Evolutionary conservation across 1,284 basidiomycete genomes (phyloP), one percentile per base, ranked within the genome.

Genomic region (Trametes polyzona): DNA sequence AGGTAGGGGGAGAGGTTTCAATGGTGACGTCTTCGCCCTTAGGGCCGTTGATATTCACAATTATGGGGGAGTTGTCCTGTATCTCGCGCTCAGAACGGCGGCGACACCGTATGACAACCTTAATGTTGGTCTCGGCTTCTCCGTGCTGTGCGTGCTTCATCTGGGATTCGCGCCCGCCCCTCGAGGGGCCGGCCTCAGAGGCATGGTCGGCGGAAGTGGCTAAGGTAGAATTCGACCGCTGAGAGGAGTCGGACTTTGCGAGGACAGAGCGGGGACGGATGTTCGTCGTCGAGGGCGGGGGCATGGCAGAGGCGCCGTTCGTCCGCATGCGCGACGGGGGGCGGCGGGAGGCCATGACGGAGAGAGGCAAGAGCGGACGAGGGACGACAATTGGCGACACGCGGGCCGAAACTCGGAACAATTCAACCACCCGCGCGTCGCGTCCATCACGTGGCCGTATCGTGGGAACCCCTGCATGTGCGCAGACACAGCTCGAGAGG

Each of bases 91-190:
- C 91, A 0, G 93, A 95, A 41, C 84, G 82, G 59, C 83, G 84
- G 69, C 95, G 82, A 71, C 92, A 96, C 23, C 95, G 84, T 43
- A 97, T 85, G 11, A 95, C 92, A n/a, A 98, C 95, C 70, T 93
- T 87, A 21, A 98, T 97, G 67, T 95, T 92, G 1, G 82, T 83
- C 67, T 88, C 89, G 2, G 74, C 61, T 21, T 81, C 82, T 29
- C 81, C 81, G 7, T 75, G 69, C 14, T 39, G 61, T 51, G 52
- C n/a, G 16, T 30, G 23, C 26, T 40, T 58, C 40, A 47, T 47
- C 23, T 59, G 58, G 0, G 55, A 55, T 19, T 58, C 44, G 11
- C 46, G 32, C 5, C 48, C 51, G 19, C 39, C 42, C 32, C 30
- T 49, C 39, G 67, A 64, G 41, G 68, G 55, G 43, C 67, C 59